These are phyloP conservation scores for Colletotrichum echinochloae DNA, from an alignment of 2,329 filamentous ascomycete genomes.

Conservation along the genomic window DNA sequence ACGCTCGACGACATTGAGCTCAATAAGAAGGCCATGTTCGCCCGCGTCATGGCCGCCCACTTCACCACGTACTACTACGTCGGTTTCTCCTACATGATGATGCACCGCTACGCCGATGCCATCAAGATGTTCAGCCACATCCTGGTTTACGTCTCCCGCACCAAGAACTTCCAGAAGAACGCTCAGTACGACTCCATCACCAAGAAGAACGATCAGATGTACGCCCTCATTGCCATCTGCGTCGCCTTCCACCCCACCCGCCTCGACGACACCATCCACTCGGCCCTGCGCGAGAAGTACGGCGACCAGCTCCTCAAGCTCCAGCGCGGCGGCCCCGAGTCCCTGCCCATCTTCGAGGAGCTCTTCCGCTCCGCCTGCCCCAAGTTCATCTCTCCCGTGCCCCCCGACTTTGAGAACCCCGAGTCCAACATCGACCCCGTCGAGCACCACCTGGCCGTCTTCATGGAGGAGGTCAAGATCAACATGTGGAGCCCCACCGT, in stretches of 20 bases:
- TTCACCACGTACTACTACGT: constrained; percentile 99
- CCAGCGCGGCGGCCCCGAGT: constrained; percentile 94
- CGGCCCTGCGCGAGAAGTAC: constrained; percentile 97
- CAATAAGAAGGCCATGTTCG: constrained; percentile 99
- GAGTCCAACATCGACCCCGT: constrained; percentile 95
- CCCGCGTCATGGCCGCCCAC: constrained; percentile 98
- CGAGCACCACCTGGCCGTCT: constrained; percentile 96
- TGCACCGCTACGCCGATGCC: constrained; percentile 98
- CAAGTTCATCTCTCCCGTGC: constrained; percentile 98
- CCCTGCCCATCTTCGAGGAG: constrained; percentile 97
- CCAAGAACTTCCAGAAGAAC: constrained; percentile 99
- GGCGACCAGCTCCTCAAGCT: constrained; percentile 97
- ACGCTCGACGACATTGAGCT: constrained; percentile 99
- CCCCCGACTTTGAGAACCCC: constrained; percentile 97
- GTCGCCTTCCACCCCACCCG: constrained; percentile 97
- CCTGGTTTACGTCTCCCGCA: constrained; percentile 96
- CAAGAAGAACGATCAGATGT: constrained; percentile 99
- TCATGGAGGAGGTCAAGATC: constrained; percentile 99
- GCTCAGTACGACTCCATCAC: constrained; percentile 97
- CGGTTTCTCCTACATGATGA: constrained; percentile 99
- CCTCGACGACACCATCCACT: constrained; percentile 99
- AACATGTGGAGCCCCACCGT: constrained; percentile 98
- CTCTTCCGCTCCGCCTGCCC: constrained; percentile 98
- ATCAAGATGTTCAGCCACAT: constrained; percentile 99
- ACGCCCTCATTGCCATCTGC: constrained; percentile 97